A percentile compares a stretch with the other conserved stretches of the same genome.
Conservation (phyloP, 306 rosid genomes). For the Vicia sativa region DNA sequence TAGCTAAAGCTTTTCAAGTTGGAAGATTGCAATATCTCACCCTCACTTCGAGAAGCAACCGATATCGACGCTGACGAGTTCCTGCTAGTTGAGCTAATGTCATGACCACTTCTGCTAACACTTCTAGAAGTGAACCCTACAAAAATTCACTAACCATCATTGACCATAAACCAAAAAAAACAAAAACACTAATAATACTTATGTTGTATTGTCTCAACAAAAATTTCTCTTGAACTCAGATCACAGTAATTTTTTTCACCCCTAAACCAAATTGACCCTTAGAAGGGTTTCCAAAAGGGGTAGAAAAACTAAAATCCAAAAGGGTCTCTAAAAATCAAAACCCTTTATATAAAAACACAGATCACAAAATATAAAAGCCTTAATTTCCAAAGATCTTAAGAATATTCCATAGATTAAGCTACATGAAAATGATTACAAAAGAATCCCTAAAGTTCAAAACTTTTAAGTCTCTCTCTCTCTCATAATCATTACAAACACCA, state of each 20-base stretch:
- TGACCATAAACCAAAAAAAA: constrained; percentile 7
- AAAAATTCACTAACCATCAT: constrained; percentile 26
- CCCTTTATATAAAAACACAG: constrained; percentile 1
- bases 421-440: constrained; percentile 16
- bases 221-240: too few species aligned
- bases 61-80: constrained; percentile 64
- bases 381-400: constrained; percentile 39
- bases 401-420: constrained; percentile 17
- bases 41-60: constrained; percentile 75
- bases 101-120: constrained; percentile 60
- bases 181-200: background rate
- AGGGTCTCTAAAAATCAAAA: constrained; percentile 23
- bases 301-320: constrained; percentile 33
- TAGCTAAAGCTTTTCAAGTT: constrained; percentile 70
- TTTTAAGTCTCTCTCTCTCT: constrained; percentile 11
- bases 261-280: constrained; percentile 19
- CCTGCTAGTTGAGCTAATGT: constrained; percentile 58
- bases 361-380: constrained; percentile 35
- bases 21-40: constrained; percentile 73
- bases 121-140: constrained; percentile 69
- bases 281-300: constrained; percentile 12
- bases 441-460: constrained; percentile 34
- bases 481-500: constrained; percentile 19
- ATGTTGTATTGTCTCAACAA: too few species aligned
- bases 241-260: background rate